Conservation (phyloP, 192 early-diverging fungal species). For the Rhizoclosmatium sp. region DNA sequence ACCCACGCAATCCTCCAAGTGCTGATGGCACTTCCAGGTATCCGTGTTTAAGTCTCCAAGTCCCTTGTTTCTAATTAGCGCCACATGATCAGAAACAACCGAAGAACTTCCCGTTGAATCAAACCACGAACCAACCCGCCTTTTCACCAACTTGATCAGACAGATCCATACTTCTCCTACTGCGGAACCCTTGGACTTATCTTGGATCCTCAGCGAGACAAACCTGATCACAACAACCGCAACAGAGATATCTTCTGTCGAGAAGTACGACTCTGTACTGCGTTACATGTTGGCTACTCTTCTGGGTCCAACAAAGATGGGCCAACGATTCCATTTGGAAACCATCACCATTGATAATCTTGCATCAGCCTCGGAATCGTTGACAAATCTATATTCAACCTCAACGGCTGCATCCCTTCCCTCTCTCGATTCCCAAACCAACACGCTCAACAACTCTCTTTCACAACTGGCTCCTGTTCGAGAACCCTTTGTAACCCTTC, state of each 20-base stretch:
- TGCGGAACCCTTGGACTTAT: background rate
- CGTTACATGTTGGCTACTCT: background rate
- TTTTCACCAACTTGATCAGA: constrained; percentile 3
- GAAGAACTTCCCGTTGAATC: constrained; percentile 25
- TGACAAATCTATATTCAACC: background rate
- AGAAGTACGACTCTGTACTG: background rate
- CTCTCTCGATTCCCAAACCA: background rate
- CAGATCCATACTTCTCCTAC: constrained; percentile 14
- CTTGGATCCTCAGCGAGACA: background rate
- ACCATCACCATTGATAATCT: background rate
- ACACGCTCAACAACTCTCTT: constrained; percentile 1
- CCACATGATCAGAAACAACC: constrained; percentile 5
- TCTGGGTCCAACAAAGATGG: background rate
- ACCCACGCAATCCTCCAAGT: constrained; percentile 26
- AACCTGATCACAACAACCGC: background rate
- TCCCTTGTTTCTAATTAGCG: background rate
- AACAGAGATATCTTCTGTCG: background rate
- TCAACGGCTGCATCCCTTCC: background rate
- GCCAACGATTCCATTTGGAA: background rate
- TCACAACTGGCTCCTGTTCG: background rate
- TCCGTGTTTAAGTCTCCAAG: background rate
- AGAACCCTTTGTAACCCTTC: constrained; percentile 23
- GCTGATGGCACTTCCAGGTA: constrained; percentile 18
- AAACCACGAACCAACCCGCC: constrained; percentile 1
- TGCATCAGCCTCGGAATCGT: background rate